Evolutionary conservation across 176 grass and related monocot species (phyloP), one percentile per base, ranked within the genome.

Genomic region (Paspalum notatum): DNA sequence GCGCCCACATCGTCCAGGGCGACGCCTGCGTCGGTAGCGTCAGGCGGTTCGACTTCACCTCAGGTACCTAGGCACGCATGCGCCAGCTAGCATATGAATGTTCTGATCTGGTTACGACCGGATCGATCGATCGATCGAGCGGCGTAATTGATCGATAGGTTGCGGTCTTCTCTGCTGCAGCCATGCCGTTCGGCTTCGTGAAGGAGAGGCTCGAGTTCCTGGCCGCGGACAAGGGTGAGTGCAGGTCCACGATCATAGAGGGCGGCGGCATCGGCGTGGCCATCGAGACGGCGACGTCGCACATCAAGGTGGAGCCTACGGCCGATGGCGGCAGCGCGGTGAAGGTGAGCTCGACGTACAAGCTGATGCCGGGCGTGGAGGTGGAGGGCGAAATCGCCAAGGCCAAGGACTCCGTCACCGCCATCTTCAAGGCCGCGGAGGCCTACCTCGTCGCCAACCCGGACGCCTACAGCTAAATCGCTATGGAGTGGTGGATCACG

Each of bases 41-140:
- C 17, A 97, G 90, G 55, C 88, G 91, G 78, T 90, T 97, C 83
- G 89, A 97, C 80, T 97, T 97, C 83, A 86, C 83, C 20, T 64
- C 86, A 50, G 83, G 90, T 97, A 89, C 6, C 32, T 32, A 32
- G 32, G 32, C 32, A 32, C 32, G 32, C 9, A 11, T 25, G 58
- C n/a, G 22, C 55, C 4, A 3, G 32, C 32, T 32, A 32, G 32
- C 32, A 32, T 32, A 32, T 32, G 32, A 32, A 32, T 32, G 32
- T 3, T 32, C 32, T 32, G 32, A 32, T 32, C 32, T 32, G 32
- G n/a, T n/a, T n/a, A 32, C 32, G 32, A n/a, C n/a, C n/a, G n/a
- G n/a, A n/a, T n/a, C n/a, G 32, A 32, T 32, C 32, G 32, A 32
- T 32, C 32, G 32, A 32, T 1, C 32, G 32, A 32, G 32, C 32